Evolutionary conservation across 2,329 filamentous ascomycete species (phyloP), one percentile per base, ranked within the genome.

Genomic region (Emmonsiellopsis sp.): DNA sequence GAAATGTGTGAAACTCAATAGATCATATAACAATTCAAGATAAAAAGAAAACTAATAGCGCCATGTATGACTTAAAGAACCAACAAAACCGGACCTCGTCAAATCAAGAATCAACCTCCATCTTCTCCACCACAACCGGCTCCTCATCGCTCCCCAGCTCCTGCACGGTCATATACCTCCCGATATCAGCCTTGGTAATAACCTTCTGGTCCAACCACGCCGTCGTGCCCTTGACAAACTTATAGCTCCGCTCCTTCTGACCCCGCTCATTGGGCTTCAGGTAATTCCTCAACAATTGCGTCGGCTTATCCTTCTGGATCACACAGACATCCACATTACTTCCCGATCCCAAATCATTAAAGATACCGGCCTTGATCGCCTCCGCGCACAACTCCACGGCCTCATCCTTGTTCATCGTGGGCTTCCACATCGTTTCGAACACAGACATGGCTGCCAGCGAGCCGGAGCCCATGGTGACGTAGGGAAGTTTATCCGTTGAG

Each of bases 391-490:
- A 77, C 66, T 85, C 83, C 55, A 96, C 77, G n/a, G 91, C 91
- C 49, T 87, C 87, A 39, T 94, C 87, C 62, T 82, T 79, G 58
- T 81, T 86, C 68, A 96, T 71, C 56, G 83, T 75, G 6, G 83
- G 76, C 80, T 91, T 88, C 94, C 94, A 98, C 74, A 86, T 85
- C 49, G 91, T 94, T 79, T 98, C 93, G 68, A 98, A 98, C 50
- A 98, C 87, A 34, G 88, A 88, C 93, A 98, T 98, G 68, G 93
- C 93, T 32, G 93, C 93, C 61, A 98, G 78, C 47, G 89, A 95
- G 59, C 93, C 93, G 27, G 88, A 95, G 52, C 93, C 93, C 93
- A 98, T 98, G 60, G 94, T 98, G 61, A 98, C 94, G 72, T 98
- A 98, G 49, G 93, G 93, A 48, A 98, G 85, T 79, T 97, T 98